These are phyloP conservation scores for Boechera stricta DNA, from an alignment of 345 rosid species.

Conservation along the genomic window DNA sequence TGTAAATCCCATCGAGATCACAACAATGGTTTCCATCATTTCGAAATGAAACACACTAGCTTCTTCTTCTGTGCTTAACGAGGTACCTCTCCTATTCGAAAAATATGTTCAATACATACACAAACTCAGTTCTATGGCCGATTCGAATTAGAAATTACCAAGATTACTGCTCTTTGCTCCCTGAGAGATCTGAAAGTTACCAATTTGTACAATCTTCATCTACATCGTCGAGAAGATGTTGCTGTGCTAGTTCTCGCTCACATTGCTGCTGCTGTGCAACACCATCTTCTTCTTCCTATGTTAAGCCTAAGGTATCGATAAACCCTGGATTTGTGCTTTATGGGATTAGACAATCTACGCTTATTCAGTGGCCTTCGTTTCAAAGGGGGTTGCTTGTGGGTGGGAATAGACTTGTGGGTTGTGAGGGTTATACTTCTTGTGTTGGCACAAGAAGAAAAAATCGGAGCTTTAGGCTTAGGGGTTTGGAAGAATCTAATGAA, in stretches of 20 bases:
- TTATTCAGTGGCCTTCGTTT: conserved; percentile 67
- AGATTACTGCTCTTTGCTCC: conserved; percentile 55
- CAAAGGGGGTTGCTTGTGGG: conserved; percentile 64
- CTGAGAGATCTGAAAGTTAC: conserved; percentile 56
- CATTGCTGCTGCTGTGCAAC: conserved; percentile 48
- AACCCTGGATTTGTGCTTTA: conserved; percentile 53
- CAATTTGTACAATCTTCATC: conserved; percentile 24
- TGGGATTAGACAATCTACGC: conserved; percentile 74
- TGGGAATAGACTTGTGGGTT: conserved; percentile 49
- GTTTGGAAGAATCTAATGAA: conserved; percentile 42
- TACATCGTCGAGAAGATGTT: conserved; percentile 37
- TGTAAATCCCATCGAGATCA: conserved; percentile 23
- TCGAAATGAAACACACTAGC: neutral
- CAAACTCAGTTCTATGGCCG: conserved; percentile 55
- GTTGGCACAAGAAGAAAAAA: conserved; percentile 53
- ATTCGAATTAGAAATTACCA: conserved; percentile 55
- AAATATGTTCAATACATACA: conserved; percentile 57
- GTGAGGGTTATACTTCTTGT: conserved; percentile 55
- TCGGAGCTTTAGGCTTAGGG: conserved; percentile 48
- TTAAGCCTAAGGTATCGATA: conserved; percentile 47
- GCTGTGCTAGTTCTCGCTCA: conserved; percentile 50
- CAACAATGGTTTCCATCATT: conserved; percentile 16
- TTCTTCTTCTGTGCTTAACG: neutral
- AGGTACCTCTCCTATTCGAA: neutral
- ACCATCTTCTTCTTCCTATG: conserved; percentile 39